phyloP scores from a whole-genome alignment of 1,139 yeast species.

The Yamadazyma trypodendri region DNA sequence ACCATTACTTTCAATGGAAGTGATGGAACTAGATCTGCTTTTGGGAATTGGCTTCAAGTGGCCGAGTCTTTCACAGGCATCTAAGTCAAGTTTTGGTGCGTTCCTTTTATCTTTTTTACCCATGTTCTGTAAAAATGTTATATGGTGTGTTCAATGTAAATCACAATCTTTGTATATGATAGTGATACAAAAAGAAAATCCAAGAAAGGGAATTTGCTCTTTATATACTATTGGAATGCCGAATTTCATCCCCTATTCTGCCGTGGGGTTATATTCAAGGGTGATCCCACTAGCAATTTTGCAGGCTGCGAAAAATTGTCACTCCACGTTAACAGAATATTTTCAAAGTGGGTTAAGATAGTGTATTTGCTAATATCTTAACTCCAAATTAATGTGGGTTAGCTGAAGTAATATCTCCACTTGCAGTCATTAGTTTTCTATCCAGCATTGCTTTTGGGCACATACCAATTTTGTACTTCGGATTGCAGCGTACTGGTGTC shows the following conservation, averaged over 20 bases:
- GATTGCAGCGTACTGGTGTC: too few relatives aligned
- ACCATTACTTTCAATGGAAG: slow-evolving; percentile 38
- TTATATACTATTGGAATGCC: background rate
- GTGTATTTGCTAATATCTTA: slow-evolving; percentile 1
- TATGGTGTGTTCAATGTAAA: slow-evolving; percentile 7
- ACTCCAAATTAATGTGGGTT: background rate
- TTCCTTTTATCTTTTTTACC: slow-evolving; percentile 28
- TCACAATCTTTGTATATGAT: background rate
- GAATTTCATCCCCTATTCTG: background rate
- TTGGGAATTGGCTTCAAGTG: slow-evolving; percentile 44
- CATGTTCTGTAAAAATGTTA: slow-evolving; percentile 12
- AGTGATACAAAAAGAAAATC: background rate
- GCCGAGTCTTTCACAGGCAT: slow-evolving; percentile 37
- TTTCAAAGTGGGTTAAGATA: slow-evolving; percentile 4
- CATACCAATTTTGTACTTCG: too few relatives aligned
- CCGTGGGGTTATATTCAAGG: background rate
- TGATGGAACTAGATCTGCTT: slow-evolving; percentile 28
- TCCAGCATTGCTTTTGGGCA: too few relatives aligned
- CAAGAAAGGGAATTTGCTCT: background rate
- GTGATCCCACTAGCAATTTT: background rate
- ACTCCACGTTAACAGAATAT: slow-evolving; percentile 12
- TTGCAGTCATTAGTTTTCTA: too few relatives aligned
- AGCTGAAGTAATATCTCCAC: background rate
- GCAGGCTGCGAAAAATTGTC: slow-evolving; percentile 10
- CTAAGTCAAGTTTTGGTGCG: slow-evolving; percentile 30